Base-by-base conservation (phyloP, 148 eudicot species). In the Heliosperma pusillum region DNA sequence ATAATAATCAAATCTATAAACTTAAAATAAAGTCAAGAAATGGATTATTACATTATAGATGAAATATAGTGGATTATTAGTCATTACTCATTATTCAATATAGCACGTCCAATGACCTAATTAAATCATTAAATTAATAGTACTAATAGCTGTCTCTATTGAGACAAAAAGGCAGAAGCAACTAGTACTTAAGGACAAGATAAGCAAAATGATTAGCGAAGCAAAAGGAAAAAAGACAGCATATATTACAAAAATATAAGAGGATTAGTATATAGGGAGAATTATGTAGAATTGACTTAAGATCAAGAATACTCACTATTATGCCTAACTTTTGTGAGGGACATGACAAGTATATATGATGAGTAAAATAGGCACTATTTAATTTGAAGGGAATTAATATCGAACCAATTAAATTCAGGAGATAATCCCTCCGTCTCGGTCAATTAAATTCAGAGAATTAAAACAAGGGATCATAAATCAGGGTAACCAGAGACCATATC, bases 1-100 rank as follows among this genome's bases (percentile, higher is more conserved):
- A 59, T 59, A 59, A 59, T 59, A 22, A 59, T 59, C 63, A 59
- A 59, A 59, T 22, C 0, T 20, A 21, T 22, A 59, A 7, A 60
- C 21, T 12, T 60, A 26, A 78, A 30, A 68, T 3, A 27, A 80
- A 69, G 78, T 79, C 82, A 79, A 80, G 56, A 79, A 78, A 68
- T 59, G 53, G 74, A 57, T 42, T 16, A 22, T 74, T 60, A 64
- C 17, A 70, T 42, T 1, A 4, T 3, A 10, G 6, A 52, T 69
- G 42, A 59, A 59, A 74, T 69, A 74, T 69, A 79, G 73, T 79
- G 77, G 78, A 74, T 29, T 47, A 47, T 47, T 47, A 47, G 53
- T 47, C 53, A 47, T 47, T 47, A 47, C 16, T 47, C 64, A 74
- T 68, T 69, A 67, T 40, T 74, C 64, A 69, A 74, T 6, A 74